phyloP scores from a whole-genome alignment of 164 flowering plant genomes.

The Berberis vulgaris region DNA sequence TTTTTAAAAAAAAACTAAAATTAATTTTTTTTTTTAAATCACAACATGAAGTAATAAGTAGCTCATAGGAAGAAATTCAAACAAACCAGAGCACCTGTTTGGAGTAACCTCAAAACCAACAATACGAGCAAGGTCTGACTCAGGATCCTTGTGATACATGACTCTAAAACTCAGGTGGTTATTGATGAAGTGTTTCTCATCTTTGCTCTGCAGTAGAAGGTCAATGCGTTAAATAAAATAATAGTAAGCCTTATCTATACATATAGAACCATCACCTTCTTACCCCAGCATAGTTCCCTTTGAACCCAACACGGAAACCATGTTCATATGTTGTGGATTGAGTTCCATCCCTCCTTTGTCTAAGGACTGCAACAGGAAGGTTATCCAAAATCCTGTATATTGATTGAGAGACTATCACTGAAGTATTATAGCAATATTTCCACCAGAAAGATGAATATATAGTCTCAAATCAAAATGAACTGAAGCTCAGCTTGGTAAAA shows the following conservation, averaged over 20 bases:
- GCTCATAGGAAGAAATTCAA: not conserved
- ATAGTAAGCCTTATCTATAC: not conserved
- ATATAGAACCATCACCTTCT: conserved; percentile 8
- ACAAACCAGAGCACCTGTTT: conserved; percentile 24
- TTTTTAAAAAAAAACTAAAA: too few species aligned
- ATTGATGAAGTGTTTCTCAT: conserved; percentile 46
- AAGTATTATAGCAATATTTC: not conserved
- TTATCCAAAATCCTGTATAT: conserved; percentile 60
- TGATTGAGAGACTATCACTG: not conserved
- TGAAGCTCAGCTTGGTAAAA: not conserved
- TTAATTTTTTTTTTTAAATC: too few species aligned
- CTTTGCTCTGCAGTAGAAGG: conserved; percentile 35
- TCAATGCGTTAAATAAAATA: not conserved
- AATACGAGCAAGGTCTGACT: conserved; percentile 49
- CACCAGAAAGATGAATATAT: too few species aligned
- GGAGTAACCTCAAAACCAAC: conserved; percentile 67
- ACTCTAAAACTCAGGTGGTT: conserved; percentile 61
- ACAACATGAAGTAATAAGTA: not conserved
- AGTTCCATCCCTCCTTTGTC: conserved; percentile 72
- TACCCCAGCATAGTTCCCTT: conserved; percentile 44
- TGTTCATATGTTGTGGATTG: conserved; percentile 57
- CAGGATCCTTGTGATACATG: conserved; percentile 50
- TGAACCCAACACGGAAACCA: conserved; percentile 85
- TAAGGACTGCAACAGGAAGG: conserved; percentile 88
- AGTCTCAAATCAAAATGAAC: not conserved